These are phyloP conservation scores for Beverwykella pulmonaria DNA, from an alignment of 495 filamentous ascomycete species.

Conservation along the genomic window DNA sequence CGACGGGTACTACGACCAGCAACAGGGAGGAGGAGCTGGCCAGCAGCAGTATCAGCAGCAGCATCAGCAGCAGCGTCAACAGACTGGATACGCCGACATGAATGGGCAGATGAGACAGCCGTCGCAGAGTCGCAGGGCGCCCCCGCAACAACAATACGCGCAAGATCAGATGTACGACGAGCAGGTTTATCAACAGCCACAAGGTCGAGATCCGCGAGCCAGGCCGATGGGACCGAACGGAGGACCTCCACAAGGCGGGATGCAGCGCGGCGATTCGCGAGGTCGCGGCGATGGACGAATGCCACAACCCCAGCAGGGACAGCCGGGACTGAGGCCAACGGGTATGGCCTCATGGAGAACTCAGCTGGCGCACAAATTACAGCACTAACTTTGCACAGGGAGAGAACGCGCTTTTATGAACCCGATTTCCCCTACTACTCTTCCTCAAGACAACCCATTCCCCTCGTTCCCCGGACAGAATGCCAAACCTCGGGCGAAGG, in stretches of 20 bases:
- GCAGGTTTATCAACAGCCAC: constrained; percentile 25
- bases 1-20: constrained; percentile 55
- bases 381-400: constrained; percentile 23
- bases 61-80: constrained; percentile 53
- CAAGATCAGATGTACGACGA: constrained; percentile 29
- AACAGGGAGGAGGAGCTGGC: constrained; percentile 45
- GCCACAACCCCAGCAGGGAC: constrained; percentile 14
- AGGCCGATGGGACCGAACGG: constrained; percentile 27
- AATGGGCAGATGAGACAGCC: constrained; percentile 25
- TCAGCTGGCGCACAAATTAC: background rate
- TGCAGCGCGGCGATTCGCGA: constrained; percentile 26
- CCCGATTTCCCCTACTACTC: constrained; percentile 52
- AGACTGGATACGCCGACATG: constrained; percentile 38
- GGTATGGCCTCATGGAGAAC: constrained; percentile 37
- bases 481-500: constrained; percentile 50
- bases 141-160: constrained; percentile 27
- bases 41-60: constrained; percentile 23
- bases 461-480: constrained; percentile 62
- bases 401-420: constrained; percentile 42
- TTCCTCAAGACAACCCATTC: constrained; percentile 69
- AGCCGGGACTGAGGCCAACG: constrained; percentile 27
- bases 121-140: constrained; percentile 21
- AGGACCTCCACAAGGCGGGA: constrained; percentile 10
- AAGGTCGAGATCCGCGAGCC: constrained; percentile 15
- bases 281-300: constrained; percentile 20